These are phyloP conservation scores for Neurospora sp. DNA, from an alignment of 495 filamentous ascomycete species.

Conservation along the genomic window DNA sequence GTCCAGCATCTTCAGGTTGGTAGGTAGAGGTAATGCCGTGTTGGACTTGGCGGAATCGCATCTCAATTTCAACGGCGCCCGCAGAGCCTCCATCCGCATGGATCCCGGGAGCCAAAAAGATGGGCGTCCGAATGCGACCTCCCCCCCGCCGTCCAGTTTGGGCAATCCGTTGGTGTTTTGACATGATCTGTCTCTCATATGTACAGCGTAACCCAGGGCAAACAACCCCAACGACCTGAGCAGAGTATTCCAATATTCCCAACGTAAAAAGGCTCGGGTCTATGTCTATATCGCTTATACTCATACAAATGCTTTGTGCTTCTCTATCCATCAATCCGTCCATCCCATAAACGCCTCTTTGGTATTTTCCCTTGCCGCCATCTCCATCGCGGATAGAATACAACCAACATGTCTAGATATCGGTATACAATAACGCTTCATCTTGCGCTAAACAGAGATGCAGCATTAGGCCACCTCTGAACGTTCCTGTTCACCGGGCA, in stretches of 20 bases:
- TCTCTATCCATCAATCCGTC: neutral
- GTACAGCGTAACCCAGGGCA: conserved; percentile 14
- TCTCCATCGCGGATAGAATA: conserved; percentile 10
- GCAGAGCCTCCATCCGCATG: neutral
- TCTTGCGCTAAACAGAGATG: conserved; percentile 12
- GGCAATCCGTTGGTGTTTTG: neutral
- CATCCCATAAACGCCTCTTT: neutral
- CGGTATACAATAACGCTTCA: conserved; percentile 9
- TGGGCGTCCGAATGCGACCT: neutral
- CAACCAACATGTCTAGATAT: conserved; percentile 11
- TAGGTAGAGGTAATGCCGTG: neutral
- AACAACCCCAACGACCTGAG: conserved; percentile 9
- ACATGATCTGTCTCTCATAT: conserved; percentile 2
- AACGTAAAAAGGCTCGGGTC: neutral
- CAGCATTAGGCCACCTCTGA: neutral
- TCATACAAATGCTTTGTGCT: neutral
- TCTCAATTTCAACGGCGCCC: neutral
- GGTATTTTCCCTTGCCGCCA: conserved; percentile 1
- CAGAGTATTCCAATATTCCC: neutral
- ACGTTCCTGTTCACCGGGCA: conserved; percentile 24
- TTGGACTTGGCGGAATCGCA: neutral
- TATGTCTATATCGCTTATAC: neutral
- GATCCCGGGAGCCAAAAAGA: neutral
- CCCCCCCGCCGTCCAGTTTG: neutral
- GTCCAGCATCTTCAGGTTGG: neutral